Evolutionary conservation across 257 asterid genomes (phyloP).

Genomic region (Vinca minor): DNA sequence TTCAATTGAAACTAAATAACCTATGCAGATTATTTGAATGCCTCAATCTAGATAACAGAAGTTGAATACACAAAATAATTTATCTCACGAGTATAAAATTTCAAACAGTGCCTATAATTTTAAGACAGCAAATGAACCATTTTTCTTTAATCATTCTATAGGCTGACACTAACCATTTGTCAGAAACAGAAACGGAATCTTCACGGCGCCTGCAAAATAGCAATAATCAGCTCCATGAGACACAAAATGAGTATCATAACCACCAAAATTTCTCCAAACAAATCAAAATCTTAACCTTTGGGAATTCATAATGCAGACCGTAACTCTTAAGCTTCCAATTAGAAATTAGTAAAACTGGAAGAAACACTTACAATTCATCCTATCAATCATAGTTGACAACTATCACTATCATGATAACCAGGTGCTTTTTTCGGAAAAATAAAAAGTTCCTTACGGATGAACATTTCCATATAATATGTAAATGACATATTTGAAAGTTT

Average conservation of each 20-base stretch:
- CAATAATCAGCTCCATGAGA: conserved; percentile 9
- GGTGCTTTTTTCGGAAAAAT: neutral
- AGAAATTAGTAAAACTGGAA: neutral
- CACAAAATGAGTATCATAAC: neutral
- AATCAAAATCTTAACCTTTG: neutral
- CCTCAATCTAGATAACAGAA: neutral
- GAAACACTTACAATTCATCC: too few species aligned
- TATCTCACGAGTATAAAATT: too few species aligned
- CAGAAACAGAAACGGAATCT: conserved; percentile 49
- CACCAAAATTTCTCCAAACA: neutral
- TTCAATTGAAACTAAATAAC: neutral
- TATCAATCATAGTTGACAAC: neutral
- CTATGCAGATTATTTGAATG: neutral
- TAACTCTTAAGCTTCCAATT: neutral
- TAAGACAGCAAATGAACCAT: neutral
- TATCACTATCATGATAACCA: neutral
- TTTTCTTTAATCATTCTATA: neutral
- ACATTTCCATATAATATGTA: neutral
- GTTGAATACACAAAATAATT: neutral
- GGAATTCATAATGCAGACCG: neutral
- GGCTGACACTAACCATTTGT: conserved; percentile 44
- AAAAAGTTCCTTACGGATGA: neutral
- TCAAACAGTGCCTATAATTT: too few species aligned
- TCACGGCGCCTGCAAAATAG: conserved; percentile 37
- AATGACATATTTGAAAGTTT: neutral